These are phyloP conservation scores for Cyclotella baltica DNA, from an alignment of 108 stramenopile genomes.

Conservation along the genomic window DNA sequence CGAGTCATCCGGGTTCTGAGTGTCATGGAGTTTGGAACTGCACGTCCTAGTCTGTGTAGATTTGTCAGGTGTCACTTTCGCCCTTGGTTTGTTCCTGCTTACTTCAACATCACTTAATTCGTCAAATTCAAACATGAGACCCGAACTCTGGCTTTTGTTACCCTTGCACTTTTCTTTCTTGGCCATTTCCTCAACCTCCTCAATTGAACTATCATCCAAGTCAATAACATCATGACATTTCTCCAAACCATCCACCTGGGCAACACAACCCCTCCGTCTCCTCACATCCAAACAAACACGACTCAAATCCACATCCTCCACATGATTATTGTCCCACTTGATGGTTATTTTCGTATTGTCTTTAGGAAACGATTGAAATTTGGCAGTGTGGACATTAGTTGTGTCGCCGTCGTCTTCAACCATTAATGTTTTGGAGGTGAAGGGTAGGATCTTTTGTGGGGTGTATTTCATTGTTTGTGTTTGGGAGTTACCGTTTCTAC, in stretches of 20 bases:
- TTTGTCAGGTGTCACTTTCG: neutral
- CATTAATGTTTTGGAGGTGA: neutral
- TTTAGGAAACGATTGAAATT: neutral
- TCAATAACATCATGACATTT: neutral
- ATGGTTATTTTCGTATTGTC: neutral
- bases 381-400: neutral
- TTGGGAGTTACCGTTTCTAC: neutral
- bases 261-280: neutral
- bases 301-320: neutral
- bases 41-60: neutral
- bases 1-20: too few relatives aligned
- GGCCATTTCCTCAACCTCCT: neutral
- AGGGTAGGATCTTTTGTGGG: neutral
- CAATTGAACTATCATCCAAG: neutral
- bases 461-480: neutral
- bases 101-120: neutral
- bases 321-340: neutral
- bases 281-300: neutral
- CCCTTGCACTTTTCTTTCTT: neutral
- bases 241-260: neutral
- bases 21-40: too few relatives aligned
- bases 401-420: conserved; percentile 4
- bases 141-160: neutral
- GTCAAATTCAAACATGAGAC: neutral
- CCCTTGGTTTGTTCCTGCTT: neutral